These are phyloP conservation scores for Immersiporthe knoxdaviesiana DNA, from an alignment of 2,329 filamentous ascomycete genomes.

Conservation along the genomic window DNA sequence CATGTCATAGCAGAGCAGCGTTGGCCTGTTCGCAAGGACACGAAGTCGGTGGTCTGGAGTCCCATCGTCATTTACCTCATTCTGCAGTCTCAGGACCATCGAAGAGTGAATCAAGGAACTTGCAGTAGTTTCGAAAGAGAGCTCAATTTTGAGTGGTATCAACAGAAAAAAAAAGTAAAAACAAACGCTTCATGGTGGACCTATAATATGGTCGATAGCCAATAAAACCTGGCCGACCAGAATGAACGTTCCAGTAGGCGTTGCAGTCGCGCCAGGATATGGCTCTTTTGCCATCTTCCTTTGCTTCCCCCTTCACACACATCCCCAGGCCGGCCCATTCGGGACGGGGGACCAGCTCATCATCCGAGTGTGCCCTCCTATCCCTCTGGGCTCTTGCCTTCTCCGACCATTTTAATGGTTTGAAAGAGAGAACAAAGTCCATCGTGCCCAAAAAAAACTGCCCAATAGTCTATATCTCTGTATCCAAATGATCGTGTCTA, in stretches of 20 bases:
- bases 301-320: background rate
- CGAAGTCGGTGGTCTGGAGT: background rate
- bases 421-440: background rate
- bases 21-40: background rate
- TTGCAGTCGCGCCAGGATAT: background rate
- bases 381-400: background rate
- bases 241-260: background rate
- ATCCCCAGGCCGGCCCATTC: background rate
- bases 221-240: background rate
- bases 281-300: background rate
- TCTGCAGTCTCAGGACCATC: background rate
- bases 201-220: background rate
- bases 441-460: background rate
- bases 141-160: background rate
- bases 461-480: background rate
- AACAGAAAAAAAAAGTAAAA: background rate
- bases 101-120: background rate
- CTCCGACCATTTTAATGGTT: background rate
- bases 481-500: slow-evolving; percentile 8
- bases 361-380: background rate
- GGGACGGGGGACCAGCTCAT: background rate
- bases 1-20: background rate
- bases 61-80: background rate
- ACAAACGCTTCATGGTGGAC: background rate
- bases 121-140: background rate